A percentile compares a stretch with the other conserved stretches of the same genome.
phyloP scores from a whole-genome alignment of 495 filamentous ascomycete genomes.

The Penicillium atrosanguineum region DNA sequence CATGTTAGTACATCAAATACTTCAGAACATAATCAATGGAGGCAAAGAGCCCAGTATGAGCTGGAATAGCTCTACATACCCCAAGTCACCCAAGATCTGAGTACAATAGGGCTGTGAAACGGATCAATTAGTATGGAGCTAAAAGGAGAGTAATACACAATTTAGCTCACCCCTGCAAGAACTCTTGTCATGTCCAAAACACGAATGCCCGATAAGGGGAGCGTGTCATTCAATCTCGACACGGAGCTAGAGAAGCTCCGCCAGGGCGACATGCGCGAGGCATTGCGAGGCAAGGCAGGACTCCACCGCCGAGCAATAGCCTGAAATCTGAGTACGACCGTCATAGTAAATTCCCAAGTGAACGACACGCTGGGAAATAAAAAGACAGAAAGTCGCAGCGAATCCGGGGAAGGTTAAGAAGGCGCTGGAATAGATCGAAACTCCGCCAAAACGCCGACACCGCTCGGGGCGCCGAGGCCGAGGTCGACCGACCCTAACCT shows the following conservation, averaged over 20 bases:
- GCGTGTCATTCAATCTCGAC: conserved; percentile 30
- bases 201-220: conserved; percentile 79
- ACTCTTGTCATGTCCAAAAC: conserved; percentile 97
- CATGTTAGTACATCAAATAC: neutral
- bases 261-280: conserved; percentile 25
- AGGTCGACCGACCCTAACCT: conserved; percentile 28
- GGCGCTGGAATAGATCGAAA: conserved; percentile 20
- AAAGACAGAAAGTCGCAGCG: conserved; percentile 1
- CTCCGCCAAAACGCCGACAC: conserved; percentile 35
- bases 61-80: conserved; percentile 55
- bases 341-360: conserved; percentile 19
- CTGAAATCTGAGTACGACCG: conserved; percentile 23
- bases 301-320: conserved; percentile 26
- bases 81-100: conserved; percentile 93
- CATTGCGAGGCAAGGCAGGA: conserved; percentile 20
- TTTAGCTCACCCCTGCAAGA: conserved; percentile 76
- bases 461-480: conserved; percentile 32
- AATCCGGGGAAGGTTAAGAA: conserved; percentile 13
- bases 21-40: too few species aligned
- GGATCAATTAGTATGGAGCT: conserved; percentile 14
- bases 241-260: conserved; percentile 33
- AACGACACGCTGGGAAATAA: neutral
- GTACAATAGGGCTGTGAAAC: conserved; percentile 86
- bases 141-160: neutral
- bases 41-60: neutral